Conservation (phyloP, 768 basidiomycete species). For the Cystobasidium tubakii region DNA sequence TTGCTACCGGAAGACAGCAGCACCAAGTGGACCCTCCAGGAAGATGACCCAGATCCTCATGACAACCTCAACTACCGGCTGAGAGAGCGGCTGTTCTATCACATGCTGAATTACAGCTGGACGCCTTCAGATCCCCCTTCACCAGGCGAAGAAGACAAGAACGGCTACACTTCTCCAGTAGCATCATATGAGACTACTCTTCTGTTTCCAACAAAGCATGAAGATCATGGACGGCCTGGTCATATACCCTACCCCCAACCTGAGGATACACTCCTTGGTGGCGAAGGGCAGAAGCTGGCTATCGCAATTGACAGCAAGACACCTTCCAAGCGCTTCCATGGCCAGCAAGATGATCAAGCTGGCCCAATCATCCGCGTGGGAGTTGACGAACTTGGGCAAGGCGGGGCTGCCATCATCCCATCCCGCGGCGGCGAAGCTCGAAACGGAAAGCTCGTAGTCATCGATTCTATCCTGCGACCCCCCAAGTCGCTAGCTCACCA, state of each 20-base stretch:
- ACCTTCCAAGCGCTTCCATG: slow-evolving; percentile 44
- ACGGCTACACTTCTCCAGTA: slow-evolving; percentile 32
- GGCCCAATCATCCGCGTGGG: slow-evolving; percentile 55
- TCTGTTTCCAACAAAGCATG: slow-evolving; percentile 46
- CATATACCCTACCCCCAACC: slow-evolving; percentile 53
- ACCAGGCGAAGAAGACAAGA: slow-evolving; percentile 44
- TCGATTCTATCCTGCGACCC: slow-evolving; percentile 66
- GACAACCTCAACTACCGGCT: slow-evolving; percentile 80
- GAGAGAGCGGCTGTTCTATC: slow-evolving; percentile 88
- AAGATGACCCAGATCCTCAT: slow-evolving; percentile 45
- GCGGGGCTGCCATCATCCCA: slow-evolving; percentile 3
- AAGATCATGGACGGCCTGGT: slow-evolving; percentile 34
- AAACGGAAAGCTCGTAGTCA: slow-evolving; percentile 73
- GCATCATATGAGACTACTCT: slow-evolving; percentile 47
- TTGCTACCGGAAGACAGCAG: not conserved
- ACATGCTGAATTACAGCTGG: slow-evolving; percentile 77
- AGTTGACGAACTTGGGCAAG: slow-evolving; percentile 60
- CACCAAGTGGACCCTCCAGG: not conserved
- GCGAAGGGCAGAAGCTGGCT: slow-evolving; percentile 73
- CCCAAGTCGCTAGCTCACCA: slow-evolving; percentile 53
- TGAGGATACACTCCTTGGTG: slow-evolving; percentile 69
- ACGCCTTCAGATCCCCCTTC: slow-evolving; percentile 49
- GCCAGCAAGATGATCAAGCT: not conserved
- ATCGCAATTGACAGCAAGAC: slow-evolving; percentile 45
- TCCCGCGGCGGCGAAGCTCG: slow-evolving; percentile 53